Percentiles rank a stretch among this genome's conserved stretches.
phyloP scores from a whole-genome alignment of 2,329 filamentous ascomycete species.

The Colletotrichum graminicola region DNA sequence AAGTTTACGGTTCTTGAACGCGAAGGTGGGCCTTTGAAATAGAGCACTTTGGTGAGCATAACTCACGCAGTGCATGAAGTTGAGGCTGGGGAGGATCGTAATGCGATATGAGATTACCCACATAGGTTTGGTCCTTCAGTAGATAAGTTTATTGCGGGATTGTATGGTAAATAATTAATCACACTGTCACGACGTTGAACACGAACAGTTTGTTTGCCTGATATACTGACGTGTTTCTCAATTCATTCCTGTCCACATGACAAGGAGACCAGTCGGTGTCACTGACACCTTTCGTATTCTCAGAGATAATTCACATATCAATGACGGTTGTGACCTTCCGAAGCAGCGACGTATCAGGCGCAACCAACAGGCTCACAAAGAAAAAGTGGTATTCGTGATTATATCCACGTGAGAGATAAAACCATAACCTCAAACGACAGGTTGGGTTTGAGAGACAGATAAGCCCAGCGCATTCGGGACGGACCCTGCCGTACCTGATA shows the following conservation, averaged over 20 bases:
- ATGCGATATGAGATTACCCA: not conserved
- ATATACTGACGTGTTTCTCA: rapidly evolving
- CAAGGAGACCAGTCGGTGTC: no score
- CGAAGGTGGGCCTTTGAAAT: slow-evolving; percentile 27
- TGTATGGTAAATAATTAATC: slow-evolving; percentile 17
- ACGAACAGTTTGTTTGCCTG: not conserved
- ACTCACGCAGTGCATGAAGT: not conserved
- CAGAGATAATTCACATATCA: not conserved
- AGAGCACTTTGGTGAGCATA: not conserved
- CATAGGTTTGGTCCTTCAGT: slow-evolving; percentile 5
- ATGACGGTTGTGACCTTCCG: no score
- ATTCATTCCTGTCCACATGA: no score
- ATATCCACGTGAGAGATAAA: not conserved
- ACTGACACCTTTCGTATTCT: not conserved
- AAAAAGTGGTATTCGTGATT: not conserved
- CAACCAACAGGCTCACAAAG: not conserved
- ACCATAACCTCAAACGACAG: not conserved
- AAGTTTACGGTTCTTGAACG: slow-evolving; percentile 26
- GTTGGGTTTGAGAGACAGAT: slow-evolving; percentile 19
- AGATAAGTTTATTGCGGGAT: slow-evolving; percentile 15
- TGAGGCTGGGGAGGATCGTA: not conserved
- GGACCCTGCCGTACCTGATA: slow-evolving; percentile 34
- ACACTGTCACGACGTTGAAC: not conserved
- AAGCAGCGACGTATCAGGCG: no score
- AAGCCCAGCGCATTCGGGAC: slow-evolving; percentile 2